Percentiles rank a stretch among this genome's conserved stretches.
These are phyloP conservation scores for Penicillium sp. DNA, from an alignment of 2,329 filamentous ascomycete genomes.

Conservation along the genomic window DNA sequence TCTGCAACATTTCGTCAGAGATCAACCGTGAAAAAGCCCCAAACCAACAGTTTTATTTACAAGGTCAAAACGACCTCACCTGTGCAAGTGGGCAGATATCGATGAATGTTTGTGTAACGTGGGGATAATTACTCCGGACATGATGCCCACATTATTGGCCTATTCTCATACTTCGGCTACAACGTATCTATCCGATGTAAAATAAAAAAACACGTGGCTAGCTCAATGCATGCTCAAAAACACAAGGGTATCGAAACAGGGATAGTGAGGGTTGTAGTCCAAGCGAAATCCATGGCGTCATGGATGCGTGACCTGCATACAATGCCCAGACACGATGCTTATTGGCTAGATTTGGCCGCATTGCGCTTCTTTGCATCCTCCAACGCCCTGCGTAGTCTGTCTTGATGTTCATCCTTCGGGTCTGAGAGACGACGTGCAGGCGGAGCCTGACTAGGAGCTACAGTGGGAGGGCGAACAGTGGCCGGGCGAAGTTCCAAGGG, in stretches of 20 bases:
- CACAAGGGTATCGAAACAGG: not conserved
- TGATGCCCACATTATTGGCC: not conserved
- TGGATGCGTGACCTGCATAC: slow-evolving; percentile 1
- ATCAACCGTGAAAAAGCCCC: not conserved
- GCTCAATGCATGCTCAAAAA: not conserved
- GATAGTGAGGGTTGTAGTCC: slow-evolving; percentile 3
- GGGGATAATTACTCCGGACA: not conserved
- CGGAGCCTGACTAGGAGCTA: slow-evolving; percentile 12
- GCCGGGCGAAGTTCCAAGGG: slow-evolving; percentile 30
- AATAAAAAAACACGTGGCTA: not conserved
- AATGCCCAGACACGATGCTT: not conserved
- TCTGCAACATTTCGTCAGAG: not conserved
- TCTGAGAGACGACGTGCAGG: slow-evolving; percentile 10
- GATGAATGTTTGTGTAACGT: not conserved
- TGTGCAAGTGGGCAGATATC: not conserved
- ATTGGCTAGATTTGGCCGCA: slow-evolving; percentile 34
- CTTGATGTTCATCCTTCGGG: slow-evolving; percentile 45
- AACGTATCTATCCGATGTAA: not conserved
- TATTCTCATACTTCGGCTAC: not conserved
- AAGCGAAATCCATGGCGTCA: slow-evolving; percentile 22
- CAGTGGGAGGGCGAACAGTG: slow-evolving; percentile 27
- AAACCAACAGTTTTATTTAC: not conserved
- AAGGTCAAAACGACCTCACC: not conserved
- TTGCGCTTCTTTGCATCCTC: slow-evolving; percentile 58
- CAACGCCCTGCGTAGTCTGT: slow-evolving; percentile 50